Base-by-base conservation (phyloP, 108 stramenopile species). In the Stephanodiscus triporus region DNA sequence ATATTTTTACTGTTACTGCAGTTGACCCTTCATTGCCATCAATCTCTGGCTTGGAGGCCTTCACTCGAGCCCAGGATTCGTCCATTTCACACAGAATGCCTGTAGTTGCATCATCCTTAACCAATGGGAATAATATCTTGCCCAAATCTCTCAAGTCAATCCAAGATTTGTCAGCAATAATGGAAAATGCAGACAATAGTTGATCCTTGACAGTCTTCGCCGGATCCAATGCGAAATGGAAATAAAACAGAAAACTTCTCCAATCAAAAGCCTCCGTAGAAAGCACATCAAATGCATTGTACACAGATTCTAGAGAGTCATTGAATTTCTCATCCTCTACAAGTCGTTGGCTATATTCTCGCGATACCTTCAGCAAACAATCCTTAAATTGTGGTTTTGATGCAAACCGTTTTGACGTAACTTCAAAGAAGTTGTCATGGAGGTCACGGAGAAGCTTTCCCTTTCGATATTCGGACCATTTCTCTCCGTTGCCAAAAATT, bases 221-320 rank as follows among this genome's bases (percentile, higher is more conserved):
- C 22, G 78, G 78, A 63, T 75, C 29, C 11, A 49, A 75, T 23
- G 62, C 67, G 14, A 75, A 27, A 70, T 75, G 67, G 24, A 75
- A 60, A 49, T 62, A 75, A 42, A 80, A 75, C 24, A 79, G 0
- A 38, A 79, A 74, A 0, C 38, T 38, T 36, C 78, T 73, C 78
- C 78, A 80, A 32, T 75, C 56, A 20, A 80, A 57, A 19, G 45
- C 45, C 32, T 66, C 68, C 24, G 37, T 49, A 37, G 49, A 47
- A 13, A 63, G 68, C 16, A 34, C 38, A 43, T 75, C 73, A 63
- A 80, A 80, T 27, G 57, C 14, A 29, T 59, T 27, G 24, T 72
- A 80, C 24, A 80, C 32, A 22, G 58, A 32, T 34, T 75, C 78
- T 6, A 74, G 47, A 48, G 47, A 34, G 34, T 36, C 36, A 0